phyloP scores from a whole-genome alignment of 1,284 basidiomycete genomes.

The Trametes versicolor region DNA sequence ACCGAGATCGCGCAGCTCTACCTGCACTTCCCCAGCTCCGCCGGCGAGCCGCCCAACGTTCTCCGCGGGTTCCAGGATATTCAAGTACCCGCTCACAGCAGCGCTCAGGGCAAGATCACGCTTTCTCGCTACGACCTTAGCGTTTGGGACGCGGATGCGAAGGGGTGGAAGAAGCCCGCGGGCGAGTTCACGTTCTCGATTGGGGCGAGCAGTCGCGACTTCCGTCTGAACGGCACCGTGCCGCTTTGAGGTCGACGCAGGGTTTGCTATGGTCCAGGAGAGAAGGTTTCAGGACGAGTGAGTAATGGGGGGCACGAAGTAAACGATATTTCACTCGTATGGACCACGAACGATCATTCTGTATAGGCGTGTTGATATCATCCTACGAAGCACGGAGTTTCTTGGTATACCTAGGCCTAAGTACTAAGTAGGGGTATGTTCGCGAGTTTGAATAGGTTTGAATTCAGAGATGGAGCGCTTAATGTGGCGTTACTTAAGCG shows the following conservation, averaged over 20 bases:
- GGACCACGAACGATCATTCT: not conserved
- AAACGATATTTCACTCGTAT: not conserved
- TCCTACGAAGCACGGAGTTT: not conserved
- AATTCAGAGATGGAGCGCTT: no score
- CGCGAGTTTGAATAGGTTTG: no score
- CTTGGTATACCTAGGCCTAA: not conserved
- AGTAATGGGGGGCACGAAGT: not conserved
- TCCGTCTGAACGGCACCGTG: not conserved
- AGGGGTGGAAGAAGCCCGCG: constrained; percentile 25
- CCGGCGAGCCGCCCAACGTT: constrained; percentile 53
- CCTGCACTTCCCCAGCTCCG: constrained; percentile 50
- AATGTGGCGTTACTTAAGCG: no score
- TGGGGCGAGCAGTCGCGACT: not conserved
- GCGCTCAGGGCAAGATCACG: constrained; percentile 47
- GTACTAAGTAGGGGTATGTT: no score
- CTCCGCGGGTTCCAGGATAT: constrained; percentile 58
- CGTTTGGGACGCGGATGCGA: constrained; percentile 46
- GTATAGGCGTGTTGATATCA: no score
- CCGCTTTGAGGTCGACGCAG: not conserved
- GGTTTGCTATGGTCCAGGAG: not conserved
- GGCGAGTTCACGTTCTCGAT: constrained; percentile 1
- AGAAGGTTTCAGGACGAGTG: not conserved
- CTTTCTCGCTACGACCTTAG: constrained; percentile 56
- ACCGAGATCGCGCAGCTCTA: constrained; percentile 56
- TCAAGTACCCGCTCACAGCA: constrained; percentile 46